These are phyloP conservation scores for Cyclotella atomus DNA, from an alignment of 108 stramenopile species.

Conservation along the genomic window DNA sequence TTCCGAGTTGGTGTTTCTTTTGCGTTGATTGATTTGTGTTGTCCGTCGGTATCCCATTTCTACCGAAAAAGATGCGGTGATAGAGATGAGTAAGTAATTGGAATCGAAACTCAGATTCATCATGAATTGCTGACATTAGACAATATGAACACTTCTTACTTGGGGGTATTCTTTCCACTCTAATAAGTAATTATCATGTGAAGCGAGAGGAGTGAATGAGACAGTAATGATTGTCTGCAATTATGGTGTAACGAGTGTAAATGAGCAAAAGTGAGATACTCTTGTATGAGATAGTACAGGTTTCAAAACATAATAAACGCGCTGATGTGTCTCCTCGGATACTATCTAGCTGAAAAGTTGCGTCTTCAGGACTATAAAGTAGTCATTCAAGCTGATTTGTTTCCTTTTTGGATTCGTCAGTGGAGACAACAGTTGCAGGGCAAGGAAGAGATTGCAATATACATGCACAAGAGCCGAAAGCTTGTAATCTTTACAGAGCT, in stretches of 20 bases:
- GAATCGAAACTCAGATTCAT: too few relatives aligned
- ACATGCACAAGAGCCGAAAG: too few relatives aligned
- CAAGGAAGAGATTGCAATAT: too few relatives aligned
- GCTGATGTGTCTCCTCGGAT: conserved; percentile 38
- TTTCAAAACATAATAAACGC: too few relatives aligned
- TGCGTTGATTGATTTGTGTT: conserved; percentile 35
- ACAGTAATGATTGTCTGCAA: conserved; percentile 48
- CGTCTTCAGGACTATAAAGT: conserved; percentile 33
- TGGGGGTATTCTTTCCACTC: conserved; percentile 56
- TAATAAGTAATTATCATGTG: conserved; percentile 41
- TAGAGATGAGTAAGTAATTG: too few relatives aligned
- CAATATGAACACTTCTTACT: conserved; percentile 21
- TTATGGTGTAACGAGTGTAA: not conserved
- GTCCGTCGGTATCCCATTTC: conserved; percentile 49
- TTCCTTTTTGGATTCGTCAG: conserved; percentile 46
- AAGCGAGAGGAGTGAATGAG: conserved; percentile 41
- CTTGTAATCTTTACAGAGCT: too few relatives aligned
- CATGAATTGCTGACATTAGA: too few relatives aligned
- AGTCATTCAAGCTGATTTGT: conserved; percentile 35
- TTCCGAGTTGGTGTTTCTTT: conserved; percentile 33
- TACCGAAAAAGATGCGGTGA: too few relatives aligned
- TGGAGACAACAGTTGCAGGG: conserved; percentile 10
- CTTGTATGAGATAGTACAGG: not conserved
- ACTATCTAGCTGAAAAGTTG: conserved; percentile 56
- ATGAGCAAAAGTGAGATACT: not conserved